phyloP scores from a whole-genome alignment of 208 protist genomes.

The Borovskyia barvae region DNA sequence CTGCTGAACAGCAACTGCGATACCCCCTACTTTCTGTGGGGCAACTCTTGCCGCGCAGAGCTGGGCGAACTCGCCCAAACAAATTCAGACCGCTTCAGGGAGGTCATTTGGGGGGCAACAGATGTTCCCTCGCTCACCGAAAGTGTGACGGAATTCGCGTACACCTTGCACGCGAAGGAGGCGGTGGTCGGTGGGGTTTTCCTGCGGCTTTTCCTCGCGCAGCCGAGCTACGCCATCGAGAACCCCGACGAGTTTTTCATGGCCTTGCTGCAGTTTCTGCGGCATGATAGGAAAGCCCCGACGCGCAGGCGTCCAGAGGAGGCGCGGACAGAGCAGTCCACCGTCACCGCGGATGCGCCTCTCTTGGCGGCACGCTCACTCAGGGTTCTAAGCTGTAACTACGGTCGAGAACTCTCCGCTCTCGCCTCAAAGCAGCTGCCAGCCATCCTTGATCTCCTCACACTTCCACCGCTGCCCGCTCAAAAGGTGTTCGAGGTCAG shows the following conservation, averaged over 20 bases:
- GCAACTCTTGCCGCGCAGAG: slow-evolving; percentile 79
- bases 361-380: slow-evolving; percentile 17
- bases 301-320: not conserved
- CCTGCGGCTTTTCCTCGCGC: slow-evolving; percentile 85
- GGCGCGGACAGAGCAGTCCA: not conserved
- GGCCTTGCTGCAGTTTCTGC: slow-evolving; percentile 47
- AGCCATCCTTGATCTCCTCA: slow-evolving; percentile 4
- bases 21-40: slow-evolving; percentile 89
- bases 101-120: slow-evolving; percentile 39
- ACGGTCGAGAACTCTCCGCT: slow-evolving; percentile 10
- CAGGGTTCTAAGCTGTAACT: slow-evolving; percentile 10
- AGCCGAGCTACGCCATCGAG: slow-evolving; percentile 73
- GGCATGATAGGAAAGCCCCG: slow-evolving; percentile 10
- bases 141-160: slow-evolving; percentile 46
- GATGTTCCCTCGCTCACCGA: slow-evolving; percentile 20
- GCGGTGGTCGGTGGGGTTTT: slow-evolving; percentile 88
- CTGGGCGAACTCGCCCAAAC: slow-evolving; percentile 58
- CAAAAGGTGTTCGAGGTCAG: no score
- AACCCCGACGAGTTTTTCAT: slow-evolving; percentile 64
- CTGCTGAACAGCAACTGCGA: slow-evolving; percentile 85
- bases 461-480: not conserved
- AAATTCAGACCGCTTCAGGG: slow-evolving; percentile 50
- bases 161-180: slow-evolving; percentile 64
- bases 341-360: slow-evolving; percentile 1
- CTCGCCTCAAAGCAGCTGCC: slow-evolving; percentile 18